Base-by-base conservation (phyloP, 768 basidiomycete genomes). In the Rhizopogon vinicolor region DNA sequence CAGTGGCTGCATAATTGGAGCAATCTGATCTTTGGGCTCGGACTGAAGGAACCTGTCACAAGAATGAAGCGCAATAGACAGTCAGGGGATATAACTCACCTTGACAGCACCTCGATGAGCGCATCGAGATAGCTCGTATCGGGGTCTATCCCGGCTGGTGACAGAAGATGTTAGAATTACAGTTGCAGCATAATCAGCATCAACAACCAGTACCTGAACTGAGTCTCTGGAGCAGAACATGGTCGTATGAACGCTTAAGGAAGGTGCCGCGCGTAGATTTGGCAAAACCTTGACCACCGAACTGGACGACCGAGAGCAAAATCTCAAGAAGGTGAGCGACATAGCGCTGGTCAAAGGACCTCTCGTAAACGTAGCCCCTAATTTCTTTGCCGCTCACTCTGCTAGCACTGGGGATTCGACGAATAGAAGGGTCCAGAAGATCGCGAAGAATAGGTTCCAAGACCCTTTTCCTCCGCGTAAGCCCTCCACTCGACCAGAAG, bases 211-310 rank as follows among this genome's bases (percentile, higher is more conserved):
- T 70, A 90, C 92, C 78, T 9, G 71, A 61, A 58, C 84, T 79
- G 13, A 88, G 77, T 59, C 89, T 78, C 55, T 83, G 75, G 8
- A 84, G 63, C 8, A 98, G 71, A 3, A 78, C 84, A 6, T 75
- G 57, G 65, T 92, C 82, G 40, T 83, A 75, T 3, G 91, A 85
- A 33, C 86, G 82, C 58, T 79, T 82, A 52, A 93, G 73, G 10
- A 74, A 72, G 1, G 85, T 83, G 12, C 77, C 77, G 52, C 87
- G 80, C 0, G 90, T 86, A 2, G 86, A 80, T 62, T 89, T 89
- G 44, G 84, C 78, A 65, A 97, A 89, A 0, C 91, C 92, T 68
- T 92, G 90, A 2, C 94, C 94, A 1, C 95, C 95, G 64, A 94
- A 95, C 37, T 85, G 82, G 52, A 90, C 81, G 10, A 97, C 76